These are phyloP conservation scores for Nicotiana noctiflora DNA, from an alignment of 257 asterid genomes.

Conservation along the genomic window DNA sequence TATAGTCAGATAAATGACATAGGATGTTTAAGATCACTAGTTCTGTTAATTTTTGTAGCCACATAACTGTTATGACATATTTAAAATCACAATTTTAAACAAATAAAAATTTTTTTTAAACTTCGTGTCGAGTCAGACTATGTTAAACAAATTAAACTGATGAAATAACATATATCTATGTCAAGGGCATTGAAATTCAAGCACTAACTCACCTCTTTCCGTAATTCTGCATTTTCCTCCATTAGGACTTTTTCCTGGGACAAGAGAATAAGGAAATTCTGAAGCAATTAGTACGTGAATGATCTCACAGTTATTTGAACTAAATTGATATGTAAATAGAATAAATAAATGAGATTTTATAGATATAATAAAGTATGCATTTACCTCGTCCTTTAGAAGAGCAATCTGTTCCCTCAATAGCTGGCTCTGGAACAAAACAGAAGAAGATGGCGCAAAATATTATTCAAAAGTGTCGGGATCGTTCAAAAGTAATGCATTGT, in stretches of 20 bases:
- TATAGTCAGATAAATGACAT: no score
- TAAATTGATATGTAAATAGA: background rate
- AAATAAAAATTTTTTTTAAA: no score
- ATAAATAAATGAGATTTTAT: background rate
- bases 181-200: background rate
- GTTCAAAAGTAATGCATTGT: no score
- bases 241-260: constrained; percentile 37
- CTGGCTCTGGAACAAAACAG: constrained; percentile 21
- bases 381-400: constrained; percentile 40
- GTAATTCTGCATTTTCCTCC: constrained; percentile 37
- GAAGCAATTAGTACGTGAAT: background rate
- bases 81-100: no score
- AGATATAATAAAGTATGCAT: background rate
- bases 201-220: constrained; percentile 27
- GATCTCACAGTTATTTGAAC: background rate
- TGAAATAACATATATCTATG: no score
- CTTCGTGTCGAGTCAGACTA: no score
- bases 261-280: background rate
- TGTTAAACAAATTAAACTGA: no score
- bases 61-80: no score
- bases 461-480: background rate
- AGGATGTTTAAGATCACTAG: no score
- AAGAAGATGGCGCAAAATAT: background rate
- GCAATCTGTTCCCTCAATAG: constrained; percentile 29
- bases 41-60: no score